A percentile compares a stretch with the other conserved stretches of the same genome.
phyloP scores from a whole-genome alignment of 2,329 filamentous ascomycete genomes.

The Penicillium sp. region DNA sequence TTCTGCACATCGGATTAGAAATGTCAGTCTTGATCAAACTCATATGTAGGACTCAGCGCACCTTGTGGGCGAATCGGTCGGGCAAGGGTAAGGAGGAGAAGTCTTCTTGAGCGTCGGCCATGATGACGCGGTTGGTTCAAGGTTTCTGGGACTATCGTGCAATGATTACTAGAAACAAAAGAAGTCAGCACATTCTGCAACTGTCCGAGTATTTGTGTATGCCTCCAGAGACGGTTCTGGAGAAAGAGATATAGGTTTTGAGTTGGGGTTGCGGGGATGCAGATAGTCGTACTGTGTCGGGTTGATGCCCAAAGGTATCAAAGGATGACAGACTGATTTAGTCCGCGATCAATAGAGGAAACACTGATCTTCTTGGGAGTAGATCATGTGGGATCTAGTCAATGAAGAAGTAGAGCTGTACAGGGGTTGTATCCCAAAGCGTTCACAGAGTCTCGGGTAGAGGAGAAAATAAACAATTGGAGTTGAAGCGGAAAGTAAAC shows the following conservation, averaged over 20 bases:
- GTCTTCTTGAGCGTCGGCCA: slow-evolving; percentile 46
- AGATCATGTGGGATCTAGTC: neutral
- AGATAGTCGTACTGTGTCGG: slow-evolving; percentile 12
- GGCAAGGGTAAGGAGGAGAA: slow-evolving; percentile 45
- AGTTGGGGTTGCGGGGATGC: slow-evolving; percentile 1
- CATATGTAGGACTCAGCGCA: slow-evolving; percentile 19
- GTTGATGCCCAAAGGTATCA: slow-evolving; percentile 24
- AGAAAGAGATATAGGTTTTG: neutral
- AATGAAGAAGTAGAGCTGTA: neutral
- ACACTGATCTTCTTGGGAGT: neutral
- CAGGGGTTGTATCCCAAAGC: neutral
- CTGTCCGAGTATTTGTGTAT: neutral
- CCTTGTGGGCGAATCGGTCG: slow-evolving; percentile 47
- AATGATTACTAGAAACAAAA: neutral
- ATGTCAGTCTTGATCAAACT: slow-evolving; percentile 19
- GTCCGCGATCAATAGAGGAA: slow-evolving; percentile 5
- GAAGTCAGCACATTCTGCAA: neutral
- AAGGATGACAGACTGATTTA: slow-evolving; percentile 10
- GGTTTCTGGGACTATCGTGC: neutral
- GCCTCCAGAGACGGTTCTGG: neutral
- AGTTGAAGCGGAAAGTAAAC: slow-evolving; percentile 27
- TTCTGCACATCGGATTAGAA: slow-evolving; percentile 50
- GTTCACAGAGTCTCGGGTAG: slow-evolving; percentile 1
- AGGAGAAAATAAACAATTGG: slow-evolving; percentile 21
- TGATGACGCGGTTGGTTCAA: slow-evolving; percentile 23